These are phyloP conservation scores for Schoenoplectus tabernaemontani DNA, from an alignment of 202 grass and related monocot species.

Conservation along the genomic window DNA sequence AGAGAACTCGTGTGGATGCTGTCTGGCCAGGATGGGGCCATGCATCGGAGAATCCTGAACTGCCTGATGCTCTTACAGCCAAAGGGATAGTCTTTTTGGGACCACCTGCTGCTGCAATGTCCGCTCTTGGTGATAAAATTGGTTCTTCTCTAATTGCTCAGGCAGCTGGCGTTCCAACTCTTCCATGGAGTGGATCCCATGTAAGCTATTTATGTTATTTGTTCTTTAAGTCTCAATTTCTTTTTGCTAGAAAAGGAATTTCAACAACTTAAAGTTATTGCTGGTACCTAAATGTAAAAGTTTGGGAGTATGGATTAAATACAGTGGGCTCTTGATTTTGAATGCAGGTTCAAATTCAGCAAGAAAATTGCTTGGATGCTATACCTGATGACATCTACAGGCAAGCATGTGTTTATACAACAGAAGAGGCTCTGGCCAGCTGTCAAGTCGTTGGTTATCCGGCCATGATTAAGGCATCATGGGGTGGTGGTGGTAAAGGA, in stretches of 20 bases:
- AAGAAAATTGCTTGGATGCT: constrained; percentile 54
- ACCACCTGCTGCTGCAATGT: constrained; percentile 75
- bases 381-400: constrained; percentile 88
- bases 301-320: not conserved
- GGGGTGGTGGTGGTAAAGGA: constrained; percentile 98
- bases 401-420: constrained; percentile 83
- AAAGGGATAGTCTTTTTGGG: constrained; percentile 97
- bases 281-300: no score
- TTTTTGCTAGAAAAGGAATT: not conserved
- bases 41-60: constrained; percentile 95
- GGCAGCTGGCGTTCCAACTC: constrained; percentile 95
- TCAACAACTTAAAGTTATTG: not conserved
- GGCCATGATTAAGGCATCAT: constrained; percentile 99
- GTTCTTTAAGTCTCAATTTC: constrained; percentile 16
- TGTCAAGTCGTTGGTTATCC: constrained; percentile 93
- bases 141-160: constrained; percentile 98
- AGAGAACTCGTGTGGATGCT: constrained; percentile 89
- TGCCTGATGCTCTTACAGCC: constrained; percentile 66
- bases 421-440: constrained; percentile 89
- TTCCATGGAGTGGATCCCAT: constrained; percentile 97
- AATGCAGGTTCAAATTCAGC: constrained; percentile 63
- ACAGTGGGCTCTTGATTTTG: not conserved
- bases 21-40: constrained; percentile 99
- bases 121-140: constrained; percentile 92
- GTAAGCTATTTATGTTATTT: constrained; percentile 44